Conservation (phyloP, 306 rosid species). For the Chamaecrista fasciculata region DNA sequence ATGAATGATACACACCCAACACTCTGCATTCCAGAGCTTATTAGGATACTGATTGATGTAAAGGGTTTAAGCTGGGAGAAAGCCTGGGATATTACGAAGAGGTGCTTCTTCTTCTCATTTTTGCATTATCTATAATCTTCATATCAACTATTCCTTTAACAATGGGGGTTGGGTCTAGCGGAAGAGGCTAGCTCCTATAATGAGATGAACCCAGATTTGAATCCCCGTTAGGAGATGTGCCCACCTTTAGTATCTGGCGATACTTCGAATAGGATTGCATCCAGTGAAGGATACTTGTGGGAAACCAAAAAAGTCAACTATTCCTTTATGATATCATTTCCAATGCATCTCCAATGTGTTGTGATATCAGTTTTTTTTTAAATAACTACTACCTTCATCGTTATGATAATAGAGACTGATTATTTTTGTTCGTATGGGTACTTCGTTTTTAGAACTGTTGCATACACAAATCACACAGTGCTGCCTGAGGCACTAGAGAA, state of each 20-base stretch:
- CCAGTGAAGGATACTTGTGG: too few relatives aligned
- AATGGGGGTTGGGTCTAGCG: too few relatives aligned
- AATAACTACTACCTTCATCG: neutral
- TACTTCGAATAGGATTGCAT: too few relatives aligned
- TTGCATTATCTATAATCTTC: neutral
- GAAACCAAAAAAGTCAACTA: too few relatives aligned
- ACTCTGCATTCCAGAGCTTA: slow-evolving; percentile 84
- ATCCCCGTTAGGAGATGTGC: too few relatives aligned
- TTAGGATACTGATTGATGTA: slow-evolving; percentile 67
- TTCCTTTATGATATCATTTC: neutral
- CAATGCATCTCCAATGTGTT: neutral
- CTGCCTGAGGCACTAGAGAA: slow-evolving; percentile 97
- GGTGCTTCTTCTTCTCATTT: slow-evolving; percentile 39
- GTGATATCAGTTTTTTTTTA: neutral
- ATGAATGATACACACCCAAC: slow-evolving; percentile 99
- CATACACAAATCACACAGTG: slow-evolving; percentile 95
- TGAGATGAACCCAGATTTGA: too few relatives aligned
- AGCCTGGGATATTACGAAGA: slow-evolving; percentile 80
- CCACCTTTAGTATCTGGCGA: too few relatives aligned
- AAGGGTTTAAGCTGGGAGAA: slow-evolving; percentile 78
- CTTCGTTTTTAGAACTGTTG: slow-evolving; percentile 66
- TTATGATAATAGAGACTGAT: slow-evolving; percentile 17
- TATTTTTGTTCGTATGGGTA: slow-evolving; percentile 5
- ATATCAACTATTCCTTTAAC: too few relatives aligned
- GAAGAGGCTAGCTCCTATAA: too few relatives aligned